phyloP scores from a whole-genome alignment of 352 stramenopile genomes.

The Phytophthora tentaculata region DNA sequence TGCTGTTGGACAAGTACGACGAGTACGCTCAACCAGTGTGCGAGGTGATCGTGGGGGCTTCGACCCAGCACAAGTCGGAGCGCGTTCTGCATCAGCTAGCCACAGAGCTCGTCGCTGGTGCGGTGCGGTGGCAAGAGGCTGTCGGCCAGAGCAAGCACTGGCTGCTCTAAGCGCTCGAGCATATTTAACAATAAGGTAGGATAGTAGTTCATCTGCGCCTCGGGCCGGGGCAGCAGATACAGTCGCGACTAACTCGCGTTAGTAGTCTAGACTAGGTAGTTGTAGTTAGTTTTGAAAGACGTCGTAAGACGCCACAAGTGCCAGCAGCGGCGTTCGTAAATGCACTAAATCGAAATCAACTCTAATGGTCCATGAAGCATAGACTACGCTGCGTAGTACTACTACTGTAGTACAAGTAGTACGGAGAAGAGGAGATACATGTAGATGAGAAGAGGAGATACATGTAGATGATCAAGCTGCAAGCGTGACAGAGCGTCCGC shows the following conservation, averaged over 20 bases:
- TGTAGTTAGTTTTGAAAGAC: conserved; percentile 23
- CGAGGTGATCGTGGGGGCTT: conserved; percentile 43
- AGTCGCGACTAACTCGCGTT: conserved; percentile 29
- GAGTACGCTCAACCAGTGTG: conserved; percentile 39
- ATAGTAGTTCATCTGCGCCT: conserved; percentile 29
- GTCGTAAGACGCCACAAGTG: conserved; percentile 17
- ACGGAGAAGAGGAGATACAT: no score
- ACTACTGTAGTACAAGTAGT: no score
- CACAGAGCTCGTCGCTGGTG: conserved; percentile 31
- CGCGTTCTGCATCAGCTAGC: conserved; percentile 24
- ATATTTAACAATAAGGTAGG: conserved; percentile 48
- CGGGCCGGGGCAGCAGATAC: conserved; percentile 24
- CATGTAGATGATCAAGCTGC: not conserved
- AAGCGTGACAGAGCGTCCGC: conserved; percentile 6
- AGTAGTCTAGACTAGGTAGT: conserved; percentile 28
- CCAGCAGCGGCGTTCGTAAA: conserved; percentile 6
- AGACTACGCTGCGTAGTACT: no score
- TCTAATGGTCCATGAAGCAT: not conserved
- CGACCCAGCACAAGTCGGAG: conserved; percentile 38
- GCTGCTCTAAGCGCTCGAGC: conserved; percentile 27
- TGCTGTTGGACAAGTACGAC: conserved; percentile 48
- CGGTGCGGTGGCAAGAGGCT: conserved; percentile 49
- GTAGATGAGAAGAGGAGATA: no score
- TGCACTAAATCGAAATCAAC: conserved; percentile 1
- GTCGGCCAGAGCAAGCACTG: conserved; percentile 40